Percentiles rank a stretch among this genome's conserved stretches.
Evolutionary conservation across 371 early-diverging fungal species (phyloP).

Genomic region (Coemansia sp.): DNA sequence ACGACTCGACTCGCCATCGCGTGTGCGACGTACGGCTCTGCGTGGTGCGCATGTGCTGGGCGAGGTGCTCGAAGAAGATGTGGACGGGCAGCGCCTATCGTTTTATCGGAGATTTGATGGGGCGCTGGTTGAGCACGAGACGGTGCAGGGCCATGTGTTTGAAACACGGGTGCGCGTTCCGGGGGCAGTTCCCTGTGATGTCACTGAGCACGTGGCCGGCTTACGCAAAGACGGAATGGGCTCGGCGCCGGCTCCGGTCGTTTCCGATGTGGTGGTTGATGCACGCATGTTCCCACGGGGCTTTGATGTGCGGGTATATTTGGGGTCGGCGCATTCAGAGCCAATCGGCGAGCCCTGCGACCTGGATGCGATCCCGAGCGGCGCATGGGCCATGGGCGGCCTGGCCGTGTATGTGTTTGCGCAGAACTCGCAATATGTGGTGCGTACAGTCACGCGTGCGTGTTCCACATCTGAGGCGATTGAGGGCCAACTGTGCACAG

Average conservation of each 20-base stretch:
- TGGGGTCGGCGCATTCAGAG: constrained; percentile 5
- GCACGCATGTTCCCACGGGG: constrained; percentile 18
- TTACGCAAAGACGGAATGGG: constrained; percentile 24
- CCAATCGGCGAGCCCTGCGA: constrained; percentile 10
- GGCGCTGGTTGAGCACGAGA: constrained; percentile 12
- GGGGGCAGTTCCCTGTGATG: not conserved
- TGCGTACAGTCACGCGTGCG: no score
- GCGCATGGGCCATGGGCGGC: constrained; percentile 15
- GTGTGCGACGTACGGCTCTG: not conserved
- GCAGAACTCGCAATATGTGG: not conserved
- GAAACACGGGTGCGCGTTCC: not conserved
- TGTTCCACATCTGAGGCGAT: not conserved
- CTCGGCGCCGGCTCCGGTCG: constrained; percentile 28
- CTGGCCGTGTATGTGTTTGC: constrained; percentile 35
- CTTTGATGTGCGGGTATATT: constrained; percentile 5
- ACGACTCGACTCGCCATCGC: constrained; percentile 16
- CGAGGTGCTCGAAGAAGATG: constrained; percentile 9
- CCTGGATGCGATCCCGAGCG: constrained; percentile 7
- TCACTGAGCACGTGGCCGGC: not conserved
- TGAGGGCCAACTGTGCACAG: not conserved
- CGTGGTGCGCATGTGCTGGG: constrained; percentile 3
- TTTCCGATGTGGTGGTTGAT: constrained; percentile 36
- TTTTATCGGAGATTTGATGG: constrained; percentile 25
- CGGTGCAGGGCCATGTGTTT: not conserved
- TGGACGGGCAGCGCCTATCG: constrained; percentile 20